These are phyloP conservation scores for Coemansia sp. DNA, from an alignment of 192 early-diverging fungal genomes.

Conservation along the genomic window DNA sequence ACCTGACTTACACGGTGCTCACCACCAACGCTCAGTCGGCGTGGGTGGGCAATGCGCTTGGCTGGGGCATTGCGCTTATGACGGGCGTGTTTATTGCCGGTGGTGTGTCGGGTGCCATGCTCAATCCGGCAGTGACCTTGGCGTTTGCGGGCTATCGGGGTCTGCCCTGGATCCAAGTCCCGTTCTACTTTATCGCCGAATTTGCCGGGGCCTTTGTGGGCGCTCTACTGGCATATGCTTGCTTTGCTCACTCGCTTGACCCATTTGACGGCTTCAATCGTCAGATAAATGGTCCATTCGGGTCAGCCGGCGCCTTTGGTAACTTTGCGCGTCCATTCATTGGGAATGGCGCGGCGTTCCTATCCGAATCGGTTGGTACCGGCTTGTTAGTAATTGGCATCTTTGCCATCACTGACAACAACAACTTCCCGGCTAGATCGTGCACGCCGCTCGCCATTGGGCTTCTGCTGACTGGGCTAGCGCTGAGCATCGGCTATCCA, in stretches of 20 bases:
- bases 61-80: slow-evolving; percentile 55
- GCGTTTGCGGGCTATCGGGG: slow-evolving; percentile 51
- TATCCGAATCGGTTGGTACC: slow-evolving; percentile 63
- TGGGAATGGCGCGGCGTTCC: slow-evolving; percentile 50
- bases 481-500: slow-evolving; percentile 57
- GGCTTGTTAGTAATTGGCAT: slow-evolving; percentile 61
- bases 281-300: slow-evolving; percentile 37
- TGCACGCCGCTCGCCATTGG: slow-evolving; percentile 59
- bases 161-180: slow-evolving; percentile 55
- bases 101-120: slow-evolving; percentile 49
- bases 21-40: slow-evolving; percentile 51
- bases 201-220: slow-evolving; percentile 55
- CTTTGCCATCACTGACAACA: slow-evolving; percentile 59
- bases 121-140: slow-evolving; percentile 55
- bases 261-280: slow-evolving; percentile 50
- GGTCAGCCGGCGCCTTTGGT: slow-evolving; percentile 49
- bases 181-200: slow-evolving; percentile 55
- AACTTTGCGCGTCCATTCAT: slow-evolving; percentile 53
- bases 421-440: slow-evolving; percentile 55
- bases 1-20: slow-evolving; percentile 40
- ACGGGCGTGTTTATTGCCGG: slow-evolving; percentile 46
- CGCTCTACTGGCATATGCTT: slow-evolving; percentile 49
- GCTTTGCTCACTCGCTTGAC: slow-evolving; percentile 49
- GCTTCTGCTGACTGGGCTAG: slow-evolving; percentile 57
- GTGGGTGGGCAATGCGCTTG: slow-evolving; percentile 53